phyloP scores from a whole-genome alignment of 352 stramenopile genomes.

The Phytophthora cactorum region DNA sequence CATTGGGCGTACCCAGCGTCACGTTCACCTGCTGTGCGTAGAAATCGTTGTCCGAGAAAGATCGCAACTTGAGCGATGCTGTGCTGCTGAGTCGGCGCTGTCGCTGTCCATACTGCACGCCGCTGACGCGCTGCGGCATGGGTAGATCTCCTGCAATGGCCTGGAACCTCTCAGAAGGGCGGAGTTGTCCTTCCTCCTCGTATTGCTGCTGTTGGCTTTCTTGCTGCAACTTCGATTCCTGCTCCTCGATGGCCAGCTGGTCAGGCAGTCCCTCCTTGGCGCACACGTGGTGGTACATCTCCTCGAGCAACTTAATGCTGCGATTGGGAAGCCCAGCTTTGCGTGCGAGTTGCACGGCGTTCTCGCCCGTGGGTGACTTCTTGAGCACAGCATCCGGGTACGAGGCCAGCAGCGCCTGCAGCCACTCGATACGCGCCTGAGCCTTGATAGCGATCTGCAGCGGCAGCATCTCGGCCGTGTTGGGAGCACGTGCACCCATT shows the following conservation, averaged over 20 bases:
- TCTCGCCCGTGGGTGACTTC: slow-evolving; percentile 74
- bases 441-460: slow-evolving; percentile 90
- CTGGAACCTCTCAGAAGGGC: slow-evolving; percentile 44
- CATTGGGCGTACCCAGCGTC: slow-evolving; percentile 12
- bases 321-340: slow-evolving; percentile 62
- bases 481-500: slow-evolving; percentile 62
- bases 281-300: slow-evolving; percentile 90
- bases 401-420: slow-evolving; percentile 83
- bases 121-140: slow-evolving; percentile 18
- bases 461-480: slow-evolving; percentile 87
- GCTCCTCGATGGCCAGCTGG: slow-evolving; percentile 53
- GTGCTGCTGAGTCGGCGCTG: slow-evolving; percentile 49
- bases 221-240: slow-evolving; percentile 37
- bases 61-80: slow-evolving; percentile 58
- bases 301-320: slow-evolving; percentile 80
- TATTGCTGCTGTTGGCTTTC: slow-evolving; percentile 15
- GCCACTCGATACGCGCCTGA: slow-evolving; percentile 86
- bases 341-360: slow-evolving; percentile 74
- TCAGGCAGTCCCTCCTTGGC: slow-evolving; percentile 68
- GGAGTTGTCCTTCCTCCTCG: slow-evolving; percentile 28
- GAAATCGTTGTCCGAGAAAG: slow-evolving; percentile 76
- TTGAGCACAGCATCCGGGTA: slow-evolving; percentile 85
- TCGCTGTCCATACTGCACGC: slow-evolving; percentile 28
- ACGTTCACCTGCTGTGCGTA: slow-evolving; percentile 46
- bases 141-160: slow-evolving; percentile 44